These are phyloP conservation scores for Termitomyces sp. DNA, from an alignment of 768 basidiomycete species.

Conservation along the genomic window DNA sequence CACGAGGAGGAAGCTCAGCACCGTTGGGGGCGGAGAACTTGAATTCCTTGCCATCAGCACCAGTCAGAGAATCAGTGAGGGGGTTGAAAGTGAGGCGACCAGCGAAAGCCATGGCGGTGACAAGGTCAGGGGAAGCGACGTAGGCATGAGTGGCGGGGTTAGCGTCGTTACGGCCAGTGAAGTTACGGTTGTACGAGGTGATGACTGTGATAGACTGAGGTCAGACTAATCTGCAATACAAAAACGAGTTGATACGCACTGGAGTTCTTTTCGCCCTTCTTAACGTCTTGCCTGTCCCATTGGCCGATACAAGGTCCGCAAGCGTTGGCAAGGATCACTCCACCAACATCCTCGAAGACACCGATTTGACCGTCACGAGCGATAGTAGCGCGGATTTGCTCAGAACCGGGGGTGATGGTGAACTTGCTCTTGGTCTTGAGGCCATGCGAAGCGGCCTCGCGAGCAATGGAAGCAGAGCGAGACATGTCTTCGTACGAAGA, in stretches of 20 bases:
- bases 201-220: slow-evolving; percentile 54
- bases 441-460: slow-evolving; percentile 84
- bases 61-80: slow-evolving; percentile 81
- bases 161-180: slow-evolving; percentile 99
- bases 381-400: slow-evolving; percentile 98
- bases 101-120: slow-evolving; percentile 95
- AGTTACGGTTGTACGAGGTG: slow-evolving; percentile 99
- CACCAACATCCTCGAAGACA: slow-evolving; percentile 83
- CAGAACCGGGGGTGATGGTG: slow-evolving; percentile 97
- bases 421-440: slow-evolving; percentile 88
- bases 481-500: slow-evolving; percentile 99
- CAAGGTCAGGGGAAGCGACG: slow-evolving; percentile 90
- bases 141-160: slow-evolving; percentile 99
- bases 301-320: slow-evolving; percentile 99
- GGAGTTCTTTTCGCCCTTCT: slow-evolving; percentile 96
- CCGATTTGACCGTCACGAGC: slow-evolving; percentile 92
- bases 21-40: slow-evolving; percentile 93
- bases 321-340: slow-evolving; percentile 93
- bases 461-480: slow-evolving; percentile 91
- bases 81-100: slow-evolving; percentile 97
- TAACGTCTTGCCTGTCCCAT: slow-evolving; percentile 96
- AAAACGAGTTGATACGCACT: slow-evolving; percentile 45
- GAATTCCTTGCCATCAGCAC: slow-evolving; percentile 93
- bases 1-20: slow-evolving; percentile 88
- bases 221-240: slow-evolving; percentile 5